phyloP scores from a whole-genome alignment of 2,329 filamentous ascomycete genomes.

The Colletotrichum nymphaeae region DNA sequence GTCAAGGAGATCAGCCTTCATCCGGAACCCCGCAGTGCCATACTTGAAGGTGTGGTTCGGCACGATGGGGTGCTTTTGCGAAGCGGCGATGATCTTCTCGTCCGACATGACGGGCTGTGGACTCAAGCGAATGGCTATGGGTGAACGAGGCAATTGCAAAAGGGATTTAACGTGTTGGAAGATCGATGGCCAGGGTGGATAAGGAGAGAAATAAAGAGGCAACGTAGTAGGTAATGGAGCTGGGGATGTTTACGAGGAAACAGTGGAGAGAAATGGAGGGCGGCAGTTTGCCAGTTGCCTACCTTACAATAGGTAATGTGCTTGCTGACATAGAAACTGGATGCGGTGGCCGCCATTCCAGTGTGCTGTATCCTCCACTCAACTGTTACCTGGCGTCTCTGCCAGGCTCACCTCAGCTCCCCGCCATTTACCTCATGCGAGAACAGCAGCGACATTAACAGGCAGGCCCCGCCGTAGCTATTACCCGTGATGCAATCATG shows the following conservation, averaged over 20 bases:
- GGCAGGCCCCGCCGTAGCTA: conserved; percentile 26
- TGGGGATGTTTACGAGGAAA: conserved; percentile 31
- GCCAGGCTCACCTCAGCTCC: conserved; percentile 10
- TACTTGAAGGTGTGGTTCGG: conserved; percentile 69
- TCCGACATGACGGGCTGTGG: conserved; percentile 56
- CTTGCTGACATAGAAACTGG: conserved; percentile 3
- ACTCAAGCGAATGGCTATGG: not conserved
- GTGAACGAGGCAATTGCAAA: conserved; percentile 1
- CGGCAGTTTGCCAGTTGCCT: not conserved
- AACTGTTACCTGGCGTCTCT: not conserved
- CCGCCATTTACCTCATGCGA: conserved; percentile 5
- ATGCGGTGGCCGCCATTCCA: conserved; percentile 32
- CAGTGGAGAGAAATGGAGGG: conserved; percentile 28
- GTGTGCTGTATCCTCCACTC: conserved; percentile 19
- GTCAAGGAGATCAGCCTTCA: conserved; percentile 83
- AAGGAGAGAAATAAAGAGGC: conserved; percentile 20
- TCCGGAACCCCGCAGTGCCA: conserved; percentile 76
- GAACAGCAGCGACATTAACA: not conserved
- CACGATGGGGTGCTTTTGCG: conserved; percentile 71
- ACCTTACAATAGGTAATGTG: no score
- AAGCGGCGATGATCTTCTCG: conserved; percentile 67
- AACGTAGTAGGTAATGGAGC: not conserved
- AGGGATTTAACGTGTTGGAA: not conserved
- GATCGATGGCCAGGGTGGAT: conserved; percentile 10
- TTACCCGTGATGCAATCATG: conserved; percentile 35